Evolutionary conservation across 192 early-diverging fungal genomes (phyloP), one percentile per base, ranked within the genome.

Genomic region (Funneliformis mosseae): DNA sequence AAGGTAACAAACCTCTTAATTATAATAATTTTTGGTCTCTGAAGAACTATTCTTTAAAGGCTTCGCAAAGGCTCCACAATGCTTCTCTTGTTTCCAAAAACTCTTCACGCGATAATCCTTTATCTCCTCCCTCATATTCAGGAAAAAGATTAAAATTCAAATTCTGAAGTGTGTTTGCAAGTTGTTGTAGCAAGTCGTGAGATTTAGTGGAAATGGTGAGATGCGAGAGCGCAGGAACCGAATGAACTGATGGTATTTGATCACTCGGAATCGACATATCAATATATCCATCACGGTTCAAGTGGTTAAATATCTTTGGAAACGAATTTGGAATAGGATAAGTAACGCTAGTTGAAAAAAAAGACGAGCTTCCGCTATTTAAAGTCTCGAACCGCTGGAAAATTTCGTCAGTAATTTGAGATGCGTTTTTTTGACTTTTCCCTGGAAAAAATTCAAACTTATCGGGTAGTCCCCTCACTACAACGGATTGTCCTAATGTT

Each of bases 291-390:
- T 87, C 71, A 4, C n/a, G 6, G 8, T 79, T 87, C 18, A 87
- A 60, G 18, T 68, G 43, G 28, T 80, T 81, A 69, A 87, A 87
- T 39, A 84, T 81, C 0, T 80, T 82, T 10, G 85, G 85, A 71
- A 81, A 87, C 0, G 85, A 87, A 9, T 83, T 83, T 45, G 85
- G 83, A 55, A 87, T 83, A 9, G 82, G 85, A 21, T 83, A 87
- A 33, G 77, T 63, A 10, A 84, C 21, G 3, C 78, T 48, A 1
- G 85, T 83, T 5, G 61, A 61, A 62, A 28, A 33, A 67, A 45
- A 39, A 43, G 45, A 46, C 27, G 74, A 21, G 11, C n/a, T 39
- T 12, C n/a, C 46, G 64, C 69, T 59, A 55, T 48, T 14, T 23
- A 41, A 28, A n/a, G 23, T 23, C 4, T 68, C 41, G 42, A 21